These are phyloP conservation scores for Turritis glabra DNA, from an alignment of 345 rosid species.

Conservation along the genomic window DNA sequence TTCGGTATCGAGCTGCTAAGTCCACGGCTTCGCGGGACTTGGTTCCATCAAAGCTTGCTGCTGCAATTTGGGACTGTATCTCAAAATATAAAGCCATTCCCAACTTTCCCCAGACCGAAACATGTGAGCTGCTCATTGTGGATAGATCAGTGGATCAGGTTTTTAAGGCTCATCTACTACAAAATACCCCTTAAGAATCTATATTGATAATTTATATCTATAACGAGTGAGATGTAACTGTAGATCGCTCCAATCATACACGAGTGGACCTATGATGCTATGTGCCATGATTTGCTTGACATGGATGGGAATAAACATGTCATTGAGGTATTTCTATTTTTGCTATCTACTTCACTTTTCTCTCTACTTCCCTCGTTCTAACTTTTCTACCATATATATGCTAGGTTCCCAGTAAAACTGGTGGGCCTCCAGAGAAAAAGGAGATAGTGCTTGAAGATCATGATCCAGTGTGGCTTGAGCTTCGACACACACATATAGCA, in stretches of 20 bases:
- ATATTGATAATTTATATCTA: background rate
- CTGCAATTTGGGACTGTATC: conserved; percentile 60
- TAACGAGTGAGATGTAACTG: conserved; percentile 29
- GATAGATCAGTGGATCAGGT: conserved; percentile 97
- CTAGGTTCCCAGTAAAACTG: conserved; percentile 80
- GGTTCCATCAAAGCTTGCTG: conserved; percentile 75
- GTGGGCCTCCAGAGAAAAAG: conserved; percentile 68
- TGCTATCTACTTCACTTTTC: background rate
- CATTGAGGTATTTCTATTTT: conserved; percentile 54
- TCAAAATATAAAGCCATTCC: conserved; percentile 75
- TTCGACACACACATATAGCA: conserved; percentile 89
- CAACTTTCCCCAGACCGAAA: conserved; percentile 79
- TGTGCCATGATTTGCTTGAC: conserved; percentile 94
- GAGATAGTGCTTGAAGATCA: conserved; percentile 80
- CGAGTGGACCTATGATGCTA: conserved; percentile 98
- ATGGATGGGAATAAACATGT: conserved; percentile 87
- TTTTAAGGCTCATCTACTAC: conserved; percentile 26
- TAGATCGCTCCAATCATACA: conserved; percentile 96
- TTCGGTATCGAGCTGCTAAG: conserved; percentile 68
- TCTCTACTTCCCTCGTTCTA: background rate
- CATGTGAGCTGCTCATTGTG: conserved; percentile 85
- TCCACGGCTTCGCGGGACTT: conserved; percentile 53
- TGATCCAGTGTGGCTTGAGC: conserved; percentile 95
- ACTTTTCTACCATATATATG: conserved; percentile 9
- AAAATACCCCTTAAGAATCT: background rate